Percentiles rank a stretch among this genome's conserved stretches.
phyloP scores from a whole-genome alignment of 805 yeast species.

The Ogataea nonfermentans region DNA sequence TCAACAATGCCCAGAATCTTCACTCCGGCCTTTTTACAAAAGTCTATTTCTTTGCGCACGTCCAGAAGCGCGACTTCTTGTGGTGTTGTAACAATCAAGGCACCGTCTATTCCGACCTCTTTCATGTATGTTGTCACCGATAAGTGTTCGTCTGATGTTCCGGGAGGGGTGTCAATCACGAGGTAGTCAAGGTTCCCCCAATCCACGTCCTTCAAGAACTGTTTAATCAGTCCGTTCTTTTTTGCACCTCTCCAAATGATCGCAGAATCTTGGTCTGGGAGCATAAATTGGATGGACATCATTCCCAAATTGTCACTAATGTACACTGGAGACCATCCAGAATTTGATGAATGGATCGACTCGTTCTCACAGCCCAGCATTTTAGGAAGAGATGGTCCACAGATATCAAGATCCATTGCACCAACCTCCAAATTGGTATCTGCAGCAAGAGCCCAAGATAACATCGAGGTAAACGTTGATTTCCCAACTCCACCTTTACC shows the following conservation, averaged over 20 bases:
- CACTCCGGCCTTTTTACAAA: slow-evolving; percentile 88
- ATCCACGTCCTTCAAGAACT: slow-evolving; percentile 88
- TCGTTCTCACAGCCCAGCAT: slow-evolving; percentile 93
- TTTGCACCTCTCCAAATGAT: slow-evolving; percentile 98
- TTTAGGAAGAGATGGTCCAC: slow-evolving; percentile 95
- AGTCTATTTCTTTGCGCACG: slow-evolving; percentile 93
- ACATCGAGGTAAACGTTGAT: slow-evolving; percentile 91
- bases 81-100: slow-evolving; percentile 92
- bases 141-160: slow-evolving; percentile 96
- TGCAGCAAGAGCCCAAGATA: slow-evolving; percentile 94
- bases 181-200: slow-evolving; percentile 91
- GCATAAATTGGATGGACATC: slow-evolving; percentile 93
- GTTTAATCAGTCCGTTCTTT: slow-evolving; percentile 89
- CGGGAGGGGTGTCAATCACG: slow-evolving; percentile 96
- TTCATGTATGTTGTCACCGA: slow-evolving; percentile 85
- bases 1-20: slow-evolving; percentile 88
- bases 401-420: slow-evolving; percentile 94
- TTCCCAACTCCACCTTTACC: slow-evolving; percentile 98
- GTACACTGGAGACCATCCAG: slow-evolving; percentile 97
- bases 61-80: slow-evolving; percentile 96
- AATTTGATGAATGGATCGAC: slow-evolving; percentile 78
- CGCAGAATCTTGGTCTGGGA: slow-evolving; percentile 90
- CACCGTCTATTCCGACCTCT: slow-evolving; percentile 93
- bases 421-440: slow-evolving; percentile 83
- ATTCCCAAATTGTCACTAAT: slow-evolving; percentile 92